Conservation (phyloP, 768 basidiomycete genomes). For the Panellus pusillus region DNA sequence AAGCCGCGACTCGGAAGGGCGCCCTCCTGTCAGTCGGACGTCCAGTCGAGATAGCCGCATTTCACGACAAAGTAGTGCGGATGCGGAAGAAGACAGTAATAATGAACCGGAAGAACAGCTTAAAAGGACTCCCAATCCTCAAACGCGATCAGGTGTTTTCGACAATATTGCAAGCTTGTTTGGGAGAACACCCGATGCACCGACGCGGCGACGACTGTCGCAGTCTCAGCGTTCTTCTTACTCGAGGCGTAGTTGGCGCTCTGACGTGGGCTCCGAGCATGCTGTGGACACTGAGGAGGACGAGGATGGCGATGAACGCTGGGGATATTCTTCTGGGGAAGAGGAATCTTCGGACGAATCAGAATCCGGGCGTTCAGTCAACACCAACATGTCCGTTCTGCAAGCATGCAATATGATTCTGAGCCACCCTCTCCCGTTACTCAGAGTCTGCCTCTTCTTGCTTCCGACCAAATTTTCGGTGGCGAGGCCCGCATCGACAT, state of each 20-base stretch:
- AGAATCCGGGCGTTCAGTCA: conserved; percentile 31
- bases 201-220: conserved; percentile 50
- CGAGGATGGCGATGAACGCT: conserved; percentile 66
- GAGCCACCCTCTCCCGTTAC: conserved; percentile 60
- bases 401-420: conserved; percentile 72
- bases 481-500: conserved; percentile 84
- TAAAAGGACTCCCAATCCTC: conserved; percentile 36
- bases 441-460: conserved; percentile 63
- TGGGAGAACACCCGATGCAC: conserved; percentile 46
- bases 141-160: conserved; percentile 48
- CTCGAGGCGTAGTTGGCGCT: conserved; percentile 54
- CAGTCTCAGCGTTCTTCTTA: conserved; percentile 57
- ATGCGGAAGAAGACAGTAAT: conserved; percentile 35
- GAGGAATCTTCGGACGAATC: conserved; percentile 55
- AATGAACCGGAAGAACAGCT: conserved; percentile 24
- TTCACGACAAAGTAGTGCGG: conserved; percentile 41
- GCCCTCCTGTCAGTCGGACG: conserved; percentile 36
- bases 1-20: conserved; percentile 48
- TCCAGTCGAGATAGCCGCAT: conserved; percentile 47
- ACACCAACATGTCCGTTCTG: conserved; percentile 47
- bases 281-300: conserved; percentile 54
- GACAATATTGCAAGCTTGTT: conserved; percentile 72
- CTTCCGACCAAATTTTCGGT: conserved; percentile 78
- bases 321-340: conserved; percentile 91
- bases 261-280: conserved; percentile 60